Evolutionary conservation across 2,329 filamentous ascomycete genomes (phyloP).

Genomic region (Nemania serpens): DNA sequence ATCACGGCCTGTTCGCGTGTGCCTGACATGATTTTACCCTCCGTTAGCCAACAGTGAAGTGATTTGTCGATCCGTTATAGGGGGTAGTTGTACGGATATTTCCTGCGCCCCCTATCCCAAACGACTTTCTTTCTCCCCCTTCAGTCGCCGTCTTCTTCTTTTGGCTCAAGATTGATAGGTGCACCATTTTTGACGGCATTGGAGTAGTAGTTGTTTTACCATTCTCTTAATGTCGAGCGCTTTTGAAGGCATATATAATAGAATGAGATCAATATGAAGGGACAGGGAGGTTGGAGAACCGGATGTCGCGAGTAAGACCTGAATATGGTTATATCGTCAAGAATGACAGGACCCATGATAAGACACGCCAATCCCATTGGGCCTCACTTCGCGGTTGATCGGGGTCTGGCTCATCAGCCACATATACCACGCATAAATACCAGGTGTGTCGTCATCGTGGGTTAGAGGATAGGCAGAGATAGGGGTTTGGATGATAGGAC

Average conservation of each 20-base stretch:
- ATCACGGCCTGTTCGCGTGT: constrained; percentile 36
- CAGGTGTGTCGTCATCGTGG: constrained; percentile 19
- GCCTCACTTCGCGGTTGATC: not conserved
- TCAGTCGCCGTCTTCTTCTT: constrained; percentile 7
- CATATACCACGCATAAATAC: not conserved
- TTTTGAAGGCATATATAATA: not conserved
- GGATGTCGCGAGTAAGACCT: not conserved
- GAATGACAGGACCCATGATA: constrained; percentile 4
- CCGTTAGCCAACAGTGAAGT: not conserved
- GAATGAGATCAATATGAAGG: not conserved
- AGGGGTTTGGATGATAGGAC: constrained; percentile 14
- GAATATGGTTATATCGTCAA: constrained; percentile 2
- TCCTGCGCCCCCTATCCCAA: constrained; percentile 40
- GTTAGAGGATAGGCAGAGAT: not conserved
- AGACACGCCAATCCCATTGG: constrained; percentile 14
- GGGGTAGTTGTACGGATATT: constrained; percentile 35
- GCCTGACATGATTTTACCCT: constrained; percentile 23
- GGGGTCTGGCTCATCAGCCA: not conserved
- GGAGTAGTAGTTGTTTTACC: not conserved
- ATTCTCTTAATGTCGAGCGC: constrained; percentile 4
- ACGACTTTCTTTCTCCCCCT: constrained; percentile 34
- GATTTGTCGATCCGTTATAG: not conserved
- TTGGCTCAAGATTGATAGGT: constrained; percentile 3
- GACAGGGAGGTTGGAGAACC: not conserved
- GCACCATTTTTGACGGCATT: not conserved